These are phyloP conservation scores for Fusarium sp. DNA, from an alignment of 2,329 filamentous ascomycete species.

Conservation along the genomic window DNA sequence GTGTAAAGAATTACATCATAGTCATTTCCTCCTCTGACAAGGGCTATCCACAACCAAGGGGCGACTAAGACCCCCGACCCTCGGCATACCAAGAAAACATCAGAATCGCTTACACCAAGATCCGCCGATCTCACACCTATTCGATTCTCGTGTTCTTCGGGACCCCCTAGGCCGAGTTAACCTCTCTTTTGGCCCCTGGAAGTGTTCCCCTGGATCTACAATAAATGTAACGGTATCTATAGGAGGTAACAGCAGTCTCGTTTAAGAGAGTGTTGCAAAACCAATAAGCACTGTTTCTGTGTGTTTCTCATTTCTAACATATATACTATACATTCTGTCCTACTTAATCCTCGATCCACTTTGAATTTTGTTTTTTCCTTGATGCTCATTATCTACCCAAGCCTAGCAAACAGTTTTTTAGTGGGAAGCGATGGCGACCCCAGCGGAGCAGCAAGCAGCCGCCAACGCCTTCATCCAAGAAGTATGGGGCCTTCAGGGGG, in stretches of 20 bases:
- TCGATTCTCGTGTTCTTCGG: no score
- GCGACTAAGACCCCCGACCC: no score
- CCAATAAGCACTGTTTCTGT: background rate
- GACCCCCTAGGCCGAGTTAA: no score
- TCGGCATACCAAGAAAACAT: no score
- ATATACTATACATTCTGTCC: background rate
- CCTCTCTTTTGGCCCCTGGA: background rate
- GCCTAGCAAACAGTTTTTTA: background rate
- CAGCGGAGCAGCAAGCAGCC: constrained; percentile 15
- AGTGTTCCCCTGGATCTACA: background rate
- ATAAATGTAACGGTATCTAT: background rate
- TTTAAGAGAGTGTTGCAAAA: background rate
- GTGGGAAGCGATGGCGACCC: constrained; percentile 6
- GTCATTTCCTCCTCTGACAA: no score
- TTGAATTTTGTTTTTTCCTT: background rate
- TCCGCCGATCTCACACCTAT: no score
- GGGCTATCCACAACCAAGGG: no score
- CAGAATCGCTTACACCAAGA: no score
- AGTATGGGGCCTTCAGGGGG: constrained; percentile 21
- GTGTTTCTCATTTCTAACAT: background rate
- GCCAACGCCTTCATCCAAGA: constrained; percentile 18
- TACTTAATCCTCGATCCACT: background rate
- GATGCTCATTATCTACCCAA: background rate
- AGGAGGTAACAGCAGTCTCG: background rate
- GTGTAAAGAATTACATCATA: no score